These are phyloP conservation scores for Phytophthora capsici DNA, from an alignment of 352 stramenopile genomes.

Conservation along the genomic window DNA sequence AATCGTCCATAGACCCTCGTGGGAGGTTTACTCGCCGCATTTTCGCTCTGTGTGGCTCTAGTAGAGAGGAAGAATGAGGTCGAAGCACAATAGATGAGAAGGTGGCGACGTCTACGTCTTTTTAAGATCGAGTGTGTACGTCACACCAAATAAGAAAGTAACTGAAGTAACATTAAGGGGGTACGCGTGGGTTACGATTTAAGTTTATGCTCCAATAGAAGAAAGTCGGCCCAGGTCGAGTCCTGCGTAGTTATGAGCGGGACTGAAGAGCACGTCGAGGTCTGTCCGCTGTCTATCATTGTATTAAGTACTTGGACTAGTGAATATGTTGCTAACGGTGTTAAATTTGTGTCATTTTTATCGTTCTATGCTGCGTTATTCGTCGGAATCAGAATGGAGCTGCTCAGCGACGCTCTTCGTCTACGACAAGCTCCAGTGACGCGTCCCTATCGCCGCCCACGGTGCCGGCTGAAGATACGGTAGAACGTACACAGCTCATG, in stretches of 20 bases:
- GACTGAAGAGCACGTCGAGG: conserved; percentile 20
- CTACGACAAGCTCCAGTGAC: conserved; percentile 20
- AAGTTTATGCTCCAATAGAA: conserved; percentile 2
- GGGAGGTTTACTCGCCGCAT: conserved; percentile 33
- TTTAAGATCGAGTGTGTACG: conserved; percentile 31
- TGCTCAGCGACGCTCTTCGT: conserved; percentile 13
- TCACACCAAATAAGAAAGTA: conserved; percentile 2
- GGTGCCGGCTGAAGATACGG: conserved; percentile 13
- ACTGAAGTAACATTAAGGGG: background rate
- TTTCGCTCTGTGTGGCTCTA: background rate
- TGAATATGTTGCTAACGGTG: background rate
- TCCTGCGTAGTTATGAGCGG: conserved; percentile 27
- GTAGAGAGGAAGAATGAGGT: background rate
- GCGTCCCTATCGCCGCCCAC: conserved; percentile 19
- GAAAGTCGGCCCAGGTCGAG: conserved; percentile 7
- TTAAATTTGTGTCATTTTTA: conserved; percentile 1
- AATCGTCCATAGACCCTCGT: conserved; percentile 63
- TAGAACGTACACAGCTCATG: conserved; percentile 41
- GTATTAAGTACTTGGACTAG: background rate
- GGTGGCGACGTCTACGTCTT: conserved; percentile 5
- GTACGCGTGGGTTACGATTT: conserved; percentile 8
- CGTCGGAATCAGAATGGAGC: conserved; percentile 1
- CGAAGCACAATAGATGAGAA: no score
- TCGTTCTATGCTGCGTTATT: background rate
- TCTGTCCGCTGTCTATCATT: background rate